These are phyloP conservation scores for Gossypioides kirkii DNA, from an alignment of 345 rosid species.

Conservation along the genomic window DNA sequence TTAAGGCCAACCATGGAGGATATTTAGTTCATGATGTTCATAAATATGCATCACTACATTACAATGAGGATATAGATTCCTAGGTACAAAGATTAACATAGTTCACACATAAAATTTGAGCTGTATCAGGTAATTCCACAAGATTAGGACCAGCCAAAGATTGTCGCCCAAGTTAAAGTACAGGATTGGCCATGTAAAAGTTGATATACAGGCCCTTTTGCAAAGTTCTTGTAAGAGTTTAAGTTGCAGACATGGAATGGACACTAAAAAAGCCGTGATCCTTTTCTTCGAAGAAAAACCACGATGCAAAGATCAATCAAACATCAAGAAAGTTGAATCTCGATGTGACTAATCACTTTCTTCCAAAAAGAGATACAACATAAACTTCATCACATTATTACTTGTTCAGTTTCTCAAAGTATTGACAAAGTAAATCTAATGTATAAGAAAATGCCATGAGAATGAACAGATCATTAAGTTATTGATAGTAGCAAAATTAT, in stretches of 20 bases:
- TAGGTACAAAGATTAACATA: neutral
- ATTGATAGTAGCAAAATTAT: slow-evolving; percentile 1
- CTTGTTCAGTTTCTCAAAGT: neutral
- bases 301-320: neutral
- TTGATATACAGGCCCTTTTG: neutral
- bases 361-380: neutral
- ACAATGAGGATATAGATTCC: neutral
- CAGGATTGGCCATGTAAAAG: neutral
- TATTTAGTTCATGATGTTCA: neutral
- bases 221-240: neutral
- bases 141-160: neutral
- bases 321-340: neutral
- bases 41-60: neutral
- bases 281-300: neutral
- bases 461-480: neutral
- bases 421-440: no score
- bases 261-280: neutral
- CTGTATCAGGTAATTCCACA: neutral
- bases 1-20: neutral
- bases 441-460: neutral
- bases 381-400: neutral
- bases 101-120: neutral
- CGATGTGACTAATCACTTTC: neutral
- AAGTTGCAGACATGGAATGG: neutral
- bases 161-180: neutral